phyloP scores from a whole-genome alignment of 2,329 filamentous ascomycete genomes.

The Aspergillus pseudoterreus region DNA sequence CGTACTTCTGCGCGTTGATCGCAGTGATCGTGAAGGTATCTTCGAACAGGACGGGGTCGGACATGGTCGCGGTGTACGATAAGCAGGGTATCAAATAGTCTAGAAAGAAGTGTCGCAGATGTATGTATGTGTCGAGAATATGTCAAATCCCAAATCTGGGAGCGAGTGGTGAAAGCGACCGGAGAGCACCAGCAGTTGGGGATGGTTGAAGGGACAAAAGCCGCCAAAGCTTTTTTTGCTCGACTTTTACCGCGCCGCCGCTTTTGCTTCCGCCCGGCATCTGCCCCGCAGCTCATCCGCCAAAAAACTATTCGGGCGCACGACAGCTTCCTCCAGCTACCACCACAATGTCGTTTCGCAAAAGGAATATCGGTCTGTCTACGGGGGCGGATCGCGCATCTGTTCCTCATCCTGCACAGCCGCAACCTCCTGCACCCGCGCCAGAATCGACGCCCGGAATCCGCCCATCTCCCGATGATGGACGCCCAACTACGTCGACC shows the following conservation, averaged over 20 bases:
- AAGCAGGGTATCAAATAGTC: not conserved
- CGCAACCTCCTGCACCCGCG: constrained; percentile 24
- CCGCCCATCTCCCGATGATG: constrained; percentile 83
- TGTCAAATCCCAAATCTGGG: not conserved
- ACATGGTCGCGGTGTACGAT: constrained; percentile 52
- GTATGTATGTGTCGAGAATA: not conserved
- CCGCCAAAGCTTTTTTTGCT: constrained; percentile 21
- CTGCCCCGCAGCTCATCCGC: constrained; percentile 22
- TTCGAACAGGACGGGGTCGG: constrained; percentile 90
- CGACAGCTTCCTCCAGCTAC: not conserved
- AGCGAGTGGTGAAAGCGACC: not conserved
- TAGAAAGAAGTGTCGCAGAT: not conserved
- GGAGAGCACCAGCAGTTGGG: constrained; percentile 1
- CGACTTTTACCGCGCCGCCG: constrained; percentile 21
- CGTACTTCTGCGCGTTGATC: constrained; percentile 84
- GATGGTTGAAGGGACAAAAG: constrained; percentile 5
- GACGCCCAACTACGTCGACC: constrained; percentile 83
- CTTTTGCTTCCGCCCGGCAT: constrained; percentile 17
- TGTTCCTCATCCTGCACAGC: constrained; percentile 23
- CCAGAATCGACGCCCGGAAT: constrained; percentile 50
- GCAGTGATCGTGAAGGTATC: constrained; percentile 80
- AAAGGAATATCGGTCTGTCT: constrained; percentile 59
- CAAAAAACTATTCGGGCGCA: constrained; percentile 6
- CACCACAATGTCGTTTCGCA: constrained; percentile 61
- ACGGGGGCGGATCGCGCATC: constrained; percentile 34